Percentiles rank a stretch among this genome's conserved stretches.
Conservation (phyloP, 352 stramenopile species). For the Globisporangium mamillatum region DNA sequence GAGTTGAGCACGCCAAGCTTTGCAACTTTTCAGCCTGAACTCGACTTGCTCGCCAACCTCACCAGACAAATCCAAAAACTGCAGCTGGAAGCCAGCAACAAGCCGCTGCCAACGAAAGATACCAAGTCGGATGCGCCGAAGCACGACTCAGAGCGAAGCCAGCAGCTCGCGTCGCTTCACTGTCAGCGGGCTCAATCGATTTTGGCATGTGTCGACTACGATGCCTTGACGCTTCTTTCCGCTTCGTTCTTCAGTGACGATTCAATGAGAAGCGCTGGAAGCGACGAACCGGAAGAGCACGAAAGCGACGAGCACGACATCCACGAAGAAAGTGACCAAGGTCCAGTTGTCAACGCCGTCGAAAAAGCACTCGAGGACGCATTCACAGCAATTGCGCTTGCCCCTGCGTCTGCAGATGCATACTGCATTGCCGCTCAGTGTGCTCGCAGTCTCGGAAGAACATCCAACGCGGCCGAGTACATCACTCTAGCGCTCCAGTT, state of each 20-base stretch:
- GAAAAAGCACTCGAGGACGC: constrained; percentile 45
- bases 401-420: background rate
- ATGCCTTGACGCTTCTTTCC: constrained; percentile 24
- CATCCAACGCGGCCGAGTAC: constrained; percentile 28
- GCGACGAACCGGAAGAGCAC: constrained; percentile 12
- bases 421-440: constrained; percentile 40
- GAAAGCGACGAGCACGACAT: constrained; percentile 2
- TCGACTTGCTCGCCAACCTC: constrained; percentile 7
- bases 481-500: constrained; percentile 21
- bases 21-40: background rate
- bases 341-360: constrained; percentile 25
- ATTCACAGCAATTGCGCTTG: constrained; percentile 19
- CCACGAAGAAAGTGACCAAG: background rate
- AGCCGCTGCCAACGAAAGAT: background rate
- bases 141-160: background rate
- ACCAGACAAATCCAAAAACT: constrained; percentile 12
- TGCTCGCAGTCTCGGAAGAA: constrained; percentile 36
- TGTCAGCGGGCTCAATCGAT: constrained; percentile 34
- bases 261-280: constrained; percentile 16
- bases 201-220: constrained; percentile 39
- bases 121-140: background rate
- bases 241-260: constrained; percentile 9
- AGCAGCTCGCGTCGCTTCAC: constrained; percentile 30
- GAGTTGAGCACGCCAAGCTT: background rate
- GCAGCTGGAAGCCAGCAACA: background rate